Conservation (phyloP, 129 eudicot genomes). For the Centaurea solstitialis region DNA sequence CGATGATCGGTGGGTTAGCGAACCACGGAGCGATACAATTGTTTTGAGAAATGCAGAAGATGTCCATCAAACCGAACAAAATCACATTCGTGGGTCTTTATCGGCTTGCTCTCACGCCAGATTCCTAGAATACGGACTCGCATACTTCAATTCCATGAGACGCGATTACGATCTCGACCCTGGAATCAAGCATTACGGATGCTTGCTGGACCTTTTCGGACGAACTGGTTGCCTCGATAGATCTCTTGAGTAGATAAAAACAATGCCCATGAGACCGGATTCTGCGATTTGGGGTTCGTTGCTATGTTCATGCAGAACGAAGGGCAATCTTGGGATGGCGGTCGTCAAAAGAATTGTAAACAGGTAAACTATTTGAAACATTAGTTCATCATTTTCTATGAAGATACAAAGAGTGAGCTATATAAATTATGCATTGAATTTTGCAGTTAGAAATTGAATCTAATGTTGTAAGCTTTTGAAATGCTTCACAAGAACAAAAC, state of each 20-base stretch:
- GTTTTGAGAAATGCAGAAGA: constrained; percentile 50
- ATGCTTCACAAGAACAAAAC: no score
- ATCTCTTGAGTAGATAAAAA: constrained; percentile 42
- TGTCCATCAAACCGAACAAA: constrained; percentile 50
- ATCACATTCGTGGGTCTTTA: constrained; percentile 62
- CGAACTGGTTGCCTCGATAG: constrained; percentile 48
- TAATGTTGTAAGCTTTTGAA: no score
- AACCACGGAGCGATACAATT: constrained; percentile 57
- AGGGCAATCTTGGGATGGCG: constrained; percentile 49
- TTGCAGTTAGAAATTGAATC: no score
- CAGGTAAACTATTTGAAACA: no score
- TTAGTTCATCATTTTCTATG: no score
- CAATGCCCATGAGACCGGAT: constrained; percentile 58
- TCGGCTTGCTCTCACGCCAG: constrained; percentile 72
- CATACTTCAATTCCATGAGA: constrained; percentile 51
- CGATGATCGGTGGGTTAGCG: constrained; percentile 54
- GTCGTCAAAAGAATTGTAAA: no score
- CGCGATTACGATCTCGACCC: constrained; percentile 48
- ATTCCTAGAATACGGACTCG: constrained; percentile 44
- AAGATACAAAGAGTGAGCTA: no score
- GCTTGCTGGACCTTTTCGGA: constrained; percentile 64
- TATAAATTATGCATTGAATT: no score
- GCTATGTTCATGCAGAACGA: constrained; percentile 56
- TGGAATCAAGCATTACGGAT: constrained; percentile 57
- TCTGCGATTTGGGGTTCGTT: constrained; percentile 68